A percentile compares a stretch with the other conserved stretches of the same genome.
Evolutionary conservation across 2,329 filamentous ascomycete genomes (phyloP).

Genomic region (Colletotrichum tamarilloi): DNA sequence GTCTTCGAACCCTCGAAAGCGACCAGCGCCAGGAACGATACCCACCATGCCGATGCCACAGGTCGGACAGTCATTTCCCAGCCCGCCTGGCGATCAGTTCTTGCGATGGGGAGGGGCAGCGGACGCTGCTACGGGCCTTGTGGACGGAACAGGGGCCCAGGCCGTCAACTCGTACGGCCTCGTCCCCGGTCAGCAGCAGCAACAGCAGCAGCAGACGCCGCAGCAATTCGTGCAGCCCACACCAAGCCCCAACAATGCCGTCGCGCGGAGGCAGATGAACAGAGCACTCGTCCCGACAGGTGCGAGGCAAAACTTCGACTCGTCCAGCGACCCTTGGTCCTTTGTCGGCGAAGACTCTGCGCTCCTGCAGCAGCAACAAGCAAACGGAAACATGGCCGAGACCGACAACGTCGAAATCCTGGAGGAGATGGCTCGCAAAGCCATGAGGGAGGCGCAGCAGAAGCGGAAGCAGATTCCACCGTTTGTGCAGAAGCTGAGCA

Average conservation of each 20-base stretch:
- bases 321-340: slow-evolving; percentile 52
- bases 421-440: slow-evolving; percentile 81
- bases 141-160: slow-evolving; percentile 47
- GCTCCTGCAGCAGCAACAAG: slow-evolving; percentile 43
- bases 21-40: slow-evolving; percentile 77
- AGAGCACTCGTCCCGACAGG: slow-evolving; percentile 60
- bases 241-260: slow-evolving; percentile 49
- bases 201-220: slow-evolving; percentile 49
- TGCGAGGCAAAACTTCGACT: slow-evolving; percentile 50
- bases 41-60: slow-evolving; percentile 68
- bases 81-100: slow-evolving; percentile 59
- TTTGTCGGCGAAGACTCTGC: slow-evolving; percentile 56
- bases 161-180: slow-evolving; percentile 52
- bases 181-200: slow-evolving; percentile 49
- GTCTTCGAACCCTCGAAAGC: slow-evolving; percentile 72
- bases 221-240: slow-evolving; percentile 40
- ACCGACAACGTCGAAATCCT: slow-evolving; percentile 82
- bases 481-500: slow-evolving; percentile 98
- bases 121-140: slow-evolving; percentile 48
- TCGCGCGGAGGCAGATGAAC: slow-evolving; percentile 64
- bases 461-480: slow-evolving; percentile 97
- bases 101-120: slow-evolving; percentile 56
- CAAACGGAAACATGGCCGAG: slow-evolving; percentile 53
- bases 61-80: slow-evolving; percentile 60
- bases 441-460: slow-evolving; percentile 87